These are phyloP conservation scores for Blastocystis sp. DNA, from an alignment of 352 stramenopile species.

Conservation along the genomic window DNA sequence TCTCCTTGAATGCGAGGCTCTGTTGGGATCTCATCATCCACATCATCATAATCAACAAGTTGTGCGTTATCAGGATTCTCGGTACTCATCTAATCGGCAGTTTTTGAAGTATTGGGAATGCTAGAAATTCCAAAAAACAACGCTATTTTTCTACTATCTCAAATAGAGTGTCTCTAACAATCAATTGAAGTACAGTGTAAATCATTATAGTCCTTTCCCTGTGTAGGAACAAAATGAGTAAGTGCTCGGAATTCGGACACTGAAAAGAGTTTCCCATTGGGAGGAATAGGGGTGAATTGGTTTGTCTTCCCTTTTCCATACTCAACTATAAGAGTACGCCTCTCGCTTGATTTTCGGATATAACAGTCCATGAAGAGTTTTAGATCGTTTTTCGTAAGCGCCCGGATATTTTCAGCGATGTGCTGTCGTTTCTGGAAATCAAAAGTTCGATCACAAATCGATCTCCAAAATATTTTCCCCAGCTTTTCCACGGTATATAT, in stretches of 20 bases:
- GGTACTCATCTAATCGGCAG: constrained; percentile 36
- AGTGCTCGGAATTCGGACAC: background rate
- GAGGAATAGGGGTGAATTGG: background rate
- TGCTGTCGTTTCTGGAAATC: background rate
- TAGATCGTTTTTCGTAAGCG: background rate
- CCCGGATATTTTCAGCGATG: background rate
- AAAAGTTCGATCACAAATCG: background rate
- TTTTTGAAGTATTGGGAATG: background rate
- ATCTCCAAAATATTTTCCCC: background rate
- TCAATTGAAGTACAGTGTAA: background rate
- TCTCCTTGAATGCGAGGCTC: constrained; percentile 45
- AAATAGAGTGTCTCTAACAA: background rate
- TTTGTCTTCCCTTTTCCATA: background rate
- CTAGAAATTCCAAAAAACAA: background rate
- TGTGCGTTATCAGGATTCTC: constrained; percentile 44
- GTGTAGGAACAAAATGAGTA: background rate
- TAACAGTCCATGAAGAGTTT: background rate
- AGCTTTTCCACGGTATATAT: background rate
- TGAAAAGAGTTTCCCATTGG: background rate
- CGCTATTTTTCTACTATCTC: background rate
- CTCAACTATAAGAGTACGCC: background rate
- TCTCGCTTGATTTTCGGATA: background rate
- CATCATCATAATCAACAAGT: constrained; percentile 62
- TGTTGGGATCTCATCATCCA: background rate
- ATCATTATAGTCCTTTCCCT: constrained; percentile 42